phyloP scores from a whole-genome alignment of 1,284 basidiomycete species.

The Cystobasidiaceae sp. region DNA sequence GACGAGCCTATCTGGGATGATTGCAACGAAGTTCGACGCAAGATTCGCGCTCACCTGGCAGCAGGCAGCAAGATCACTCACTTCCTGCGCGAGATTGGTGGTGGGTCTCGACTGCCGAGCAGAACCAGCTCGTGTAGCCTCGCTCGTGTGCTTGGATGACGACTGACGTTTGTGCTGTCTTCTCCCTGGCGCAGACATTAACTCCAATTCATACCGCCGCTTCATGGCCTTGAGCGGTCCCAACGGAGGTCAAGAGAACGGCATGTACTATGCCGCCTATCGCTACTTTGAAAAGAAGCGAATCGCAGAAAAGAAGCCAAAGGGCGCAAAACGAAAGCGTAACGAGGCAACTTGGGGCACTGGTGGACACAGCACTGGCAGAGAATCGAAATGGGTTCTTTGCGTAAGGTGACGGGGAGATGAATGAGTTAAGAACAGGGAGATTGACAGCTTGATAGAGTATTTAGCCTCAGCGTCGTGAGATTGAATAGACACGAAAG shows the following conservation, averaged over 20 bases:
- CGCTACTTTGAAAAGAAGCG: slow-evolving; percentile 33
- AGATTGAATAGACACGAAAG: too few species aligned
- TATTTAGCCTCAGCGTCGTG: too few species aligned
- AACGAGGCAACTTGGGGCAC: neutral
- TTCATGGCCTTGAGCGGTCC: slow-evolving; percentile 55
- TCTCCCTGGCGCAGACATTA: slow-evolving; percentile 51
- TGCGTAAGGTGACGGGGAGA: too few species aligned
- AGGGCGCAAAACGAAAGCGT: slow-evolving; percentile 1
- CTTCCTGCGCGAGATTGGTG: neutral
- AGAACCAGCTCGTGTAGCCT: too few species aligned
- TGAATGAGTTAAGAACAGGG: too few species aligned
- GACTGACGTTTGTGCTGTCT: slow-evolving; percentile 52
- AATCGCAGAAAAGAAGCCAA: neutral
- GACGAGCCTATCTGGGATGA: slow-evolving; percentile 52
- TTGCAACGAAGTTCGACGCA: slow-evolving; percentile 53
- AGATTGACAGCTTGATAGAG: too few species aligned
- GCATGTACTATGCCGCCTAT: slow-evolving; percentile 52
- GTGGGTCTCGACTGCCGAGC: too few species aligned
- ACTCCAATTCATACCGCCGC: slow-evolving; percentile 52
- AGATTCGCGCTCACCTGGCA: slow-evolving; percentile 51
- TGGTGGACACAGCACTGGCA: too few species aligned
- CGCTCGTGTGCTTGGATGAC: neutral
- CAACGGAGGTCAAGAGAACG: slow-evolving; percentile 50
- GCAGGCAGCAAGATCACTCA: slow-evolving; percentile 51
- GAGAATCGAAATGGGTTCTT: too few species aligned